phyloP scores from a whole-genome alignment of 768 basidiomycete genomes.

The Lyophyllum shimeji region DNA sequence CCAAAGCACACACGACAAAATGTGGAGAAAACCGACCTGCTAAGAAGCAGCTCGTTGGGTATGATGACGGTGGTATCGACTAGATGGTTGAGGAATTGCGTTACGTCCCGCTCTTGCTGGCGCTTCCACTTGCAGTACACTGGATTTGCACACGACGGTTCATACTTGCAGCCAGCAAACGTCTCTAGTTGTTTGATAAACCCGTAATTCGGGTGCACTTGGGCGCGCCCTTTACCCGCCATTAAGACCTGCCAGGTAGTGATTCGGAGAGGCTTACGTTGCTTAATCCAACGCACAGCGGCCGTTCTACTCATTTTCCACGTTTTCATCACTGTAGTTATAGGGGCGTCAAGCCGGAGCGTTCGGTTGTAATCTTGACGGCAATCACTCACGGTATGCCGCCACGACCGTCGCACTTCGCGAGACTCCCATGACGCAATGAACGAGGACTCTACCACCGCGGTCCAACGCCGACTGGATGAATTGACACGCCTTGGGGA shows the following conservation, averaged over 20 bases:
- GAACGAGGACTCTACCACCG: conserved; percentile 63
- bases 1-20: not conserved
- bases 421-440: conserved; percentile 74
- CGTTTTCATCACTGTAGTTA: conserved; percentile 47
- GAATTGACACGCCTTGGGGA: conserved; percentile 59
- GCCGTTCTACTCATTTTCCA: conserved; percentile 37
- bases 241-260: conserved; percentile 9
- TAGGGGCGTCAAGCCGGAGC: not conserved
- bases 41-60: conserved; percentile 48
- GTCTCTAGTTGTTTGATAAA: conserved; percentile 60
- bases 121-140: conserved; percentile 62
- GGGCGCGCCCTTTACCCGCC: conserved; percentile 31
- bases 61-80: conserved; percentile 53
- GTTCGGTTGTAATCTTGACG: not conserved
- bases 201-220: conserved; percentile 47
- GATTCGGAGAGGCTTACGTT: conserved; percentile 33
- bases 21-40: conserved; percentile 35
- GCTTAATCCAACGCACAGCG: conserved; percentile 50
- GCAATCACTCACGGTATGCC: conserved; percentile 46
- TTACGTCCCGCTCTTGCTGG: conserved; percentile 50
- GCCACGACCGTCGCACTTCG: conserved; percentile 62
- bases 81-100: conserved; percentile 49
- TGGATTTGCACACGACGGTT: conserved; percentile 37
- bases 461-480: conserved; percentile 55
- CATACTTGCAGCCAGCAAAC: conserved; percentile 51